Evolutionary conservation across 2,329 filamentous ascomycete species (phyloP), one percentile per base, ranked within the genome.

Genomic region (Cladosporium sphaerospermum): DNA sequence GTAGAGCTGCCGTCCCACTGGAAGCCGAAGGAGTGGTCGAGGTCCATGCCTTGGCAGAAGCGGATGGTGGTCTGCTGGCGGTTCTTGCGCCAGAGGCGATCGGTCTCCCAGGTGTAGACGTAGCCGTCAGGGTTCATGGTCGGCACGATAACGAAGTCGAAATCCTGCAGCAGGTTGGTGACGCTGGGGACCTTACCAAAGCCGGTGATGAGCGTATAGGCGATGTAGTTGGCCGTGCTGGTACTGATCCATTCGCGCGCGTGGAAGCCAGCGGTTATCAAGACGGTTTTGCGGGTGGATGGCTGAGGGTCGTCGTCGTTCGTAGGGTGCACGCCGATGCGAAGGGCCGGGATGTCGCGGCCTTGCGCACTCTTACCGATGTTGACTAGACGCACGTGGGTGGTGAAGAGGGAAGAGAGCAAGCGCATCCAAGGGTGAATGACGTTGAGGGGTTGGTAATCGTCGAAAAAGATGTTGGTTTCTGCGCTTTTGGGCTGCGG

Each of bases 211-310:
- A 97, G 78, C 13, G 83, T 88, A 81, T 93, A 96, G 9, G 92
- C 89, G 31, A 96, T 75, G 63, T 95, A 97, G 63, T 86, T 95
- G 49, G 95, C 89, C 0, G 90, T 95, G 63, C 86, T 93, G 1
- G 86, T 90, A 44, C 89, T 89, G 59, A 99, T 95, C 93, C 93
- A 99, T 75, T 99, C 93, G 36, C 93, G 82, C 3, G 91, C 92
- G 69, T 97, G 93, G n/a, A 88, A 78, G 45, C 92, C 92, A 51
- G 89, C 93, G 3, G 84, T 84, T 16, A 99, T 76, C 47, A 96
- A 75, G 53, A 96, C 82, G 0, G 88, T 92, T 67, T 89, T 89
- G 46, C 88, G 82, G 4, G 75, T 77, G 10, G 66, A 63, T 3
- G 69, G 64, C 2, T 72, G 62, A 6, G 77, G 69, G 28, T 78